These are phyloP conservation scores for Albizia julibrissin DNA, from an alignment of 306 rosid genomes.

Conservation along the genomic window DNA sequence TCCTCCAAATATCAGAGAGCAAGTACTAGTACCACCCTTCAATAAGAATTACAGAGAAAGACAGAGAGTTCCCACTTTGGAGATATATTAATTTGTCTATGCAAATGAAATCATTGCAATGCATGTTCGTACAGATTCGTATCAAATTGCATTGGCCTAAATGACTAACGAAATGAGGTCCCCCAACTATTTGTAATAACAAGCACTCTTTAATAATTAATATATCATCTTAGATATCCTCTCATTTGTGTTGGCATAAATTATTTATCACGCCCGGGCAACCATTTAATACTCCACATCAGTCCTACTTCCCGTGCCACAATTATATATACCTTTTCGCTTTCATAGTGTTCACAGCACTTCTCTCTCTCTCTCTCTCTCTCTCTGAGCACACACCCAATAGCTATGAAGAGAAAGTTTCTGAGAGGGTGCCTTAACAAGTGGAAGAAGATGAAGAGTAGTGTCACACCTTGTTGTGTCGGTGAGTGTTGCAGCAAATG, in stretches of 20 bases:
- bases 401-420: constrained; percentile 41
- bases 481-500: constrained; percentile 54
- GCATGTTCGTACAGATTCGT: constrained; percentile 71
- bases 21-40: constrained; percentile 33
- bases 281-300: constrained; percentile 44
- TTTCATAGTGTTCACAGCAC: constrained; percentile 45
- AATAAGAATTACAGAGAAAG: constrained; percentile 38
- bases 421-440: constrained; percentile 64
- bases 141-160: constrained; percentile 42
- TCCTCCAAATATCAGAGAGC: constrained; percentile 53
- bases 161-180: not conserved
- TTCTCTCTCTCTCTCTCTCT: not conserved
- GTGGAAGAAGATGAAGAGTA: constrained; percentile 63
- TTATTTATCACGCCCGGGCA: constrained; percentile 56
- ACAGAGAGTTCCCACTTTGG: constrained; percentile 3
- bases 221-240: constrained; percentile 24
- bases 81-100: constrained; percentile 4
- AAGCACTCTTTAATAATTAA: constrained; percentile 18
- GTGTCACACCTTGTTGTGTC: constrained; percentile 50
- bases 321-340: constrained; percentile 55
- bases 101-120: constrained; percentile 16
- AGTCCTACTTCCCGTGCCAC: constrained; percentile 43
- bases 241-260: constrained; percentile 30
- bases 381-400: not conserved
- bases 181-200: constrained; percentile 11